These are phyloP conservation scores for Myriosclerotinia curreyana DNA, from an alignment of 2,329 filamentous ascomycete genomes.

Conservation along the genomic window DNA sequence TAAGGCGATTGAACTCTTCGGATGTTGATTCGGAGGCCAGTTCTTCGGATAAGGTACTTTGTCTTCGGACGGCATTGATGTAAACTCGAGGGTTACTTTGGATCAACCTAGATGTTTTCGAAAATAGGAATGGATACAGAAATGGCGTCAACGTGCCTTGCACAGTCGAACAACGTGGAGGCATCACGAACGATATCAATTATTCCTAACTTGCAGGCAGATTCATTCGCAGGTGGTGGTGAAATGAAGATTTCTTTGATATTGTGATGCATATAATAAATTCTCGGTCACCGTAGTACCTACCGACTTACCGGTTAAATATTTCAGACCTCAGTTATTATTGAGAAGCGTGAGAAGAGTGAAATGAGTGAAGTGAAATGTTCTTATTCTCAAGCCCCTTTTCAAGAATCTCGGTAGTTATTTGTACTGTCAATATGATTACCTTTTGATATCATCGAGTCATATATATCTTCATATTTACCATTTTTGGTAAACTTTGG, in stretches of 20 bases:
- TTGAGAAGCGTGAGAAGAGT: conserved; percentile 4
- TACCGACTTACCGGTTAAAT: conserved; percentile 9
- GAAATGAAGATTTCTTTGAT: neutral
- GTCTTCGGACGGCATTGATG: conserved; percentile 27
- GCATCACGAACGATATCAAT: conserved; percentile 32
- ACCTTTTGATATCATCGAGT: neutral
- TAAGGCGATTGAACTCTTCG: conserved; percentile 55
- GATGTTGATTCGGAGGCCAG: conserved; percentile 22
- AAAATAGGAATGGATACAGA: conserved; percentile 38
- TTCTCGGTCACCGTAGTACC: conserved; percentile 18
- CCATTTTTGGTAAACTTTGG: neutral
- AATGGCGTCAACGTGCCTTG: conserved; percentile 39
- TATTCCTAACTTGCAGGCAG: no score
- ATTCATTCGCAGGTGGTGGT: conserved; percentile 1
- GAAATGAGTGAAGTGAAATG: neutral
- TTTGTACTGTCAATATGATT: neutral
- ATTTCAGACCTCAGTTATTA: neutral
- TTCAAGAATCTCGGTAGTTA: conserved; percentile 15
- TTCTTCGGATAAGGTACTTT: conserved; percentile 25
- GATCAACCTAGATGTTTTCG: conserved; percentile 18
- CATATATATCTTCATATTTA: conserved; percentile 2
- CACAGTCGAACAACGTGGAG: conserved; percentile 36
- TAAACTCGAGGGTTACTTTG: conserved; percentile 22
- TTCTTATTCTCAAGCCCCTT: conserved; percentile 5
- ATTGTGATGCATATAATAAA: conserved; percentile 8